Evolutionary conservation across 345 rosid genomes (phyloP).

Genomic region (Luvunga scandens): DNA sequence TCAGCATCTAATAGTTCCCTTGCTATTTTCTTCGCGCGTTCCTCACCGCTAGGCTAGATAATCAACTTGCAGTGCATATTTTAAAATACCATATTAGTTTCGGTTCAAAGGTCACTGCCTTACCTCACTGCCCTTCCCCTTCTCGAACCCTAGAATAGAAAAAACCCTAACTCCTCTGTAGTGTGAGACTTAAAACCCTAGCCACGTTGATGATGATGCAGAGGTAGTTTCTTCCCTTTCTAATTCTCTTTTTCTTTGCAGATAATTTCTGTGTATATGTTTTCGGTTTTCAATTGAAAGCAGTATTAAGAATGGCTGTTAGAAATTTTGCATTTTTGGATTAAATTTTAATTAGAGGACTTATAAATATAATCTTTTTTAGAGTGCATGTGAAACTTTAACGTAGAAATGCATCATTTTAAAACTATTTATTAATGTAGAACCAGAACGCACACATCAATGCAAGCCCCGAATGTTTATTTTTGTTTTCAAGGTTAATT

Average conservation of each 20-base stretch:
- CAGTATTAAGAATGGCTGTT: neutral
- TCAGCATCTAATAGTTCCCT: accelerated
- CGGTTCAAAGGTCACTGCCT: no score
- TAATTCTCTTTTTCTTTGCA: neutral
- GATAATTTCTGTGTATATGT: neutral
- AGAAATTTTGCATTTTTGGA: neutral
- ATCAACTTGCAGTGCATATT: no score
- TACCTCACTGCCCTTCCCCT: no score
- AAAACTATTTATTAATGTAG: no score
- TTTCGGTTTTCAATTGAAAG: neutral
- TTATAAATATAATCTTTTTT: neutral
- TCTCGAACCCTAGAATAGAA: neutral
- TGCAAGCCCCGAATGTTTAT: no score
- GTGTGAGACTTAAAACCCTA: neutral
- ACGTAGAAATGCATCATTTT: neutral
- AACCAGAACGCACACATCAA: no score
- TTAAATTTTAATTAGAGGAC: neutral
- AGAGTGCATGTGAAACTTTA: neutral
- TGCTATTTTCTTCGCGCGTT: no score
- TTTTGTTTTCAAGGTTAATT: no score
- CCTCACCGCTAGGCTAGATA: no score
- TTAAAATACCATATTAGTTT: no score
- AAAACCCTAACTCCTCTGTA: neutral
- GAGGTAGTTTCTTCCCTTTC: neutral
- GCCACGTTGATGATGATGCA: neutral